phyloP scores from a whole-genome alignment of 805 yeast species.

The Saccharomycopsis sp. region DNA sequence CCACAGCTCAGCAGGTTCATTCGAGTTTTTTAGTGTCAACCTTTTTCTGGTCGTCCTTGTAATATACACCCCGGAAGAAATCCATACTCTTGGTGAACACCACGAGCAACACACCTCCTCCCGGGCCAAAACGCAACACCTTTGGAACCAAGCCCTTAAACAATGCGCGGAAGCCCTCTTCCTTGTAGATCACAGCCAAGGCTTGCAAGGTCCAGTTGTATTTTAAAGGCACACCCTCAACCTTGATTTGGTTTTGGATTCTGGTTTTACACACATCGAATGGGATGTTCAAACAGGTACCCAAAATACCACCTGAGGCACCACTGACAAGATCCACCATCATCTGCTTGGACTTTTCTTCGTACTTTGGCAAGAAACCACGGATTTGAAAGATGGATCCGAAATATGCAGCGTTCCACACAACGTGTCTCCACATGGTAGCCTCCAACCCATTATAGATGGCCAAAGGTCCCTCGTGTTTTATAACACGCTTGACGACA shows the following conservation, averaged over 20 bases:
- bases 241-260: slow-evolving; percentile 67
- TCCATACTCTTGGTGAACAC: slow-evolving; percentile 96
- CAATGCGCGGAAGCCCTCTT: slow-evolving; percentile 88
- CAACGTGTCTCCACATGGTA: slow-evolving; percentile 92
- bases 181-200: slow-evolving; percentile 62
- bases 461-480: slow-evolving; percentile 72
- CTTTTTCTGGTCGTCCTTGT: slow-evolving; percentile 11
- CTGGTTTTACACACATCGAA: slow-evolving; percentile 96
- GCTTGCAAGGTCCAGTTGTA: slow-evolving; percentile 92
- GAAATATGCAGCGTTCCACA: slow-evolving; percentile 98
- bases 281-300: slow-evolving; percentile 93
- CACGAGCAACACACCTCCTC: slow-evolving; percentile 96
- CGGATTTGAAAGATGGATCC: slow-evolving; percentile 90
- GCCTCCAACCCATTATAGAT: slow-evolving; percentile 94
- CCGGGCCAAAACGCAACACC: slow-evolving; percentile 96
- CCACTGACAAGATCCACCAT: slow-evolving; percentile 87
- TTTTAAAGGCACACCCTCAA: slow-evolving; percentile 72
- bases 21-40: slow-evolving; percentile 5
- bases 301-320: slow-evolving; percentile 92
- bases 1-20: too few relatives aligned
- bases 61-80: slow-evolving; percentile 59
- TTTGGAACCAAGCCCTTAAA: slow-evolving; percentile 97
- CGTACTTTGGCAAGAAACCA: slow-evolving; percentile 69
- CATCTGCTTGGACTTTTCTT: slow-evolving; percentile 65
- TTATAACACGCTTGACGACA: slow-evolving; percentile 66